A percentile compares a stretch with the other conserved stretches of the same genome.
Conservation (phyloP, 208 protist species). For the Herpetomonas tarakana region DNA sequence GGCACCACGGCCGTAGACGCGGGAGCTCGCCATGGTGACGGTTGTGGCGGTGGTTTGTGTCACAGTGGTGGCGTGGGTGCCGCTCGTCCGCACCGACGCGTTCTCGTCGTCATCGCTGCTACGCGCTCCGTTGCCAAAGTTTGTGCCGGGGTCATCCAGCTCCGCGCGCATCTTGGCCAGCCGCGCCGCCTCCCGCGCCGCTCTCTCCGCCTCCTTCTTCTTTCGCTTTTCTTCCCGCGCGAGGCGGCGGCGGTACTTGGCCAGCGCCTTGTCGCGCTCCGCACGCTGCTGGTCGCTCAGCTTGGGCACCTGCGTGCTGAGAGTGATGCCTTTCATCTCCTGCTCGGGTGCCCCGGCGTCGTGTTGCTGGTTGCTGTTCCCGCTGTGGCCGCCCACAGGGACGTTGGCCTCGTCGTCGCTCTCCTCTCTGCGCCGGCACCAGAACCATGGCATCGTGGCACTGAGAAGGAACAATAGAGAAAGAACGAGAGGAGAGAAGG, state of each 20-base stretch:
- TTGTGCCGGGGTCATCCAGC: background rate
- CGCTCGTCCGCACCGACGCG: conserved; percentile 19
- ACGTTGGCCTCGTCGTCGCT: background rate
- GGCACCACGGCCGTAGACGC: conserved; percentile 29
- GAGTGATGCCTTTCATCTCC: conserved; percentile 28
- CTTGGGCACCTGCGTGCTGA: conserved; percentile 24
- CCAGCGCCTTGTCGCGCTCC: conserved; percentile 22
- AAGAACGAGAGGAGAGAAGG: too few species aligned
- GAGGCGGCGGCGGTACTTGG: conserved; percentile 22
- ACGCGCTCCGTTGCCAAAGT: conserved; percentile 3
- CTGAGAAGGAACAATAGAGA: background rate
- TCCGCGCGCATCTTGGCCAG: conserved; percentile 2
- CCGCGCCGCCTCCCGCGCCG: background rate
- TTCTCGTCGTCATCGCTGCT: background rate
- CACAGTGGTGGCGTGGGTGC: conserved; percentile 10
- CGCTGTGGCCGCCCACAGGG: background rate
- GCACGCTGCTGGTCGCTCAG: conserved; percentile 22
- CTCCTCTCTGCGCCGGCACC: background rate
- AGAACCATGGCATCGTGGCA: background rate
- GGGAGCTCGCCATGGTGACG: conserved; percentile 8
- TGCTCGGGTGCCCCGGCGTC: background rate
- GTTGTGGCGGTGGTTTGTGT: conserved; percentile 17
- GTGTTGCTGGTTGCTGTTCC: background rate
- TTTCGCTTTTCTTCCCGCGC: conserved; percentile 19
- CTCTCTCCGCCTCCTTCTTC: conserved; percentile 9